Evolutionary conservation across 495 filamentous ascomycete species (phyloP), one percentile per base, ranked within the genome.

Genomic region (Poronia punctata): DNA sequence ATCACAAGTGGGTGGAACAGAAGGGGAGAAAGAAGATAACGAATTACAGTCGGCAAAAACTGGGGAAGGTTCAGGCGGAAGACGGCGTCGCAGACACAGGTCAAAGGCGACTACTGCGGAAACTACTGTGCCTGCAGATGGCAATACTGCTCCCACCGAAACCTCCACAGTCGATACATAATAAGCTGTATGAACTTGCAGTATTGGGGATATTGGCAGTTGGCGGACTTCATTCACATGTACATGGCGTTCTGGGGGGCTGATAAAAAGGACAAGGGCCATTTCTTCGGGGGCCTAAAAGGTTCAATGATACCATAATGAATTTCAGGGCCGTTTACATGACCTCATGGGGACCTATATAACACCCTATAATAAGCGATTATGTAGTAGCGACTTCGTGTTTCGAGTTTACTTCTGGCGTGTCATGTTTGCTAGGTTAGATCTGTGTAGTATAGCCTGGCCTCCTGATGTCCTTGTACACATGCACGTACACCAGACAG

Each of bases 81-180:
- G 71, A 48, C 50, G 70, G 31, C 61, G 54, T 35, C 62, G 70
- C 53, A 72, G 62, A 48, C 63, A 62, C 20, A 66, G 67, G 41
- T 45, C 59, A 33, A 43, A 35, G 9, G 29, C 11, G 41, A 36
- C 21, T 39, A 19, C 46, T 44, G 33, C 43, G 5, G 41, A 24
- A 22, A 40, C 11, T 2, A 43, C 38, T 16, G 16, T 43, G 18
- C 40, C 38, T 30, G 45, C 35, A 26, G 35, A 12, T 30, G 38
- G 18, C 21, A 42, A 33, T 33, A 38, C 34, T 29, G 16, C 45
- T 21, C 36, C 21, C 20, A 29, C 9, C 24, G 46, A 46, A 14
- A 25, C 28, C 10, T 35, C 31, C 22, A 26, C 28, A 8, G 55
- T 35, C 17, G 53, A 44, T 16, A 52, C 35, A 35, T 34, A 17